A percentile compares a stretch with the other conserved stretches of the same genome.
Evolutionary conservation across 2,329 filamentous ascomycete genomes (phyloP).

Genomic region (Plectosphaerella plurivora): DNA sequence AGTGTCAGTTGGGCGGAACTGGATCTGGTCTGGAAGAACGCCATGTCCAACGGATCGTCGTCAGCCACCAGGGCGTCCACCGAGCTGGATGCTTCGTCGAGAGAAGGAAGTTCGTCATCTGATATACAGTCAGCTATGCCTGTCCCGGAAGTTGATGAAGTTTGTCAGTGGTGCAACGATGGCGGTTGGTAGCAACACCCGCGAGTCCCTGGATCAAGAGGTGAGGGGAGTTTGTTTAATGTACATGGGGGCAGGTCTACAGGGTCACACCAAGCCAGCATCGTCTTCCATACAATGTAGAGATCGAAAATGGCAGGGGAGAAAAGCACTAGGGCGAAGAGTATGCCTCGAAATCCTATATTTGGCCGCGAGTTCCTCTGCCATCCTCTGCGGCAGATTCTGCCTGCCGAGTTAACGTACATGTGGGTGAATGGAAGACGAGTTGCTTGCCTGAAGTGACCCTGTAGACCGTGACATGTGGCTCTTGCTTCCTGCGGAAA

Average conservation of each 20-base stretch:
- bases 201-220: conserved; percentile 10
- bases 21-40: not conserved
- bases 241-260: conserved; percentile 29
- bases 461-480: conserved; percentile 29
- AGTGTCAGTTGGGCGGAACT: not conserved
- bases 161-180: too few species aligned
- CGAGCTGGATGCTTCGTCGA: conserved; percentile 58
- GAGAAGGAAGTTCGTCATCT: conserved; percentile 60
- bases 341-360: conserved; percentile 41
- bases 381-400: conserved; percentile 18
- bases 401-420: conserved; percentile 58
- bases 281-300: conserved; percentile 49
- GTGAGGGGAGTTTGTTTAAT: conserved; percentile 28
- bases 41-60: conserved; percentile 37
- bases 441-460: conserved; percentile 62
- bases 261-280: conserved; percentile 54
- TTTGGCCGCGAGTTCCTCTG: conserved; percentile 36
- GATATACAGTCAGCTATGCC: conserved; percentile 36
- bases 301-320: conserved; percentile 13
- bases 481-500: conserved; percentile 6
- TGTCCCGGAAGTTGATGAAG: conserved; percentile 6
- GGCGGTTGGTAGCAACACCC: conserved; percentile 12
- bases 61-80: conserved; percentile 68
- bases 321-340: conserved; percentile 29
- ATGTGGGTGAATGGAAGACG: conserved; percentile 60